Evolutionary conservation across 2,329 filamentous ascomycete genomes (phyloP).

Genomic region (Zopfia rhizophila): DNA sequence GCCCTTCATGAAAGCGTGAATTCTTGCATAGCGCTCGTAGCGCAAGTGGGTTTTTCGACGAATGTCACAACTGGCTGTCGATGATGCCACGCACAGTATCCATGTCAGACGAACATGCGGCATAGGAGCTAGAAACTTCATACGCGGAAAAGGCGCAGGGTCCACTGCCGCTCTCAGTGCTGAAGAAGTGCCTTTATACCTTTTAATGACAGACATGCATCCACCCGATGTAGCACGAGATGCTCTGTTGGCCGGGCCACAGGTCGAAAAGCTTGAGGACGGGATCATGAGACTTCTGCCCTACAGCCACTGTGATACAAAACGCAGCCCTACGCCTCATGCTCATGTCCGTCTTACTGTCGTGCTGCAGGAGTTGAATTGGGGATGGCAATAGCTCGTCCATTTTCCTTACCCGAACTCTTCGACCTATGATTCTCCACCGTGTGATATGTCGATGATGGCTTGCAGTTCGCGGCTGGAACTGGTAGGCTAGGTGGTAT

Average conservation of each 20-base stretch:
- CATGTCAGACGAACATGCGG: no score
- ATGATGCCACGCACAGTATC: no score
- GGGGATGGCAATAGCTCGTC: background rate
- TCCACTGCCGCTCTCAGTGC: no score
- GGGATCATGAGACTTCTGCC: conserved; percentile 1
- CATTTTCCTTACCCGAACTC: no score
- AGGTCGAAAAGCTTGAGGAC: conserved; percentile 8
- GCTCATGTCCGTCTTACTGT: conserved; percentile 14
- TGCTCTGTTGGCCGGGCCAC: no score
- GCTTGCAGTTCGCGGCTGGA: background rate
- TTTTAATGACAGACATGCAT: conserved; percentile 6
- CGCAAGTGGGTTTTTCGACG: no score
- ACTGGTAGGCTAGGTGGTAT: no score
- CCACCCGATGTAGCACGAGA: conserved; percentile 16
- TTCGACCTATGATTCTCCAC: no score
- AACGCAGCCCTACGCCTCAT: conserved; percentile 31
- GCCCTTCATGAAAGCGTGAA: conserved; percentile 3
- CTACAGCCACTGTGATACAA: conserved; percentile 26
- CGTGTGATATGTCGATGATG: conserved; percentile 2
- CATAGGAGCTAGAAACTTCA: no score
- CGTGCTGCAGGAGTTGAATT: conserved; percentile 5
- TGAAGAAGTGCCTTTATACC: no score
- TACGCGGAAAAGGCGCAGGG: no score
- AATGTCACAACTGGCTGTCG: no score
- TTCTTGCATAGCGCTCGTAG: conserved; percentile 17